Conservation (phyloP, 2,329 filamentous ascomycete species). For the Metarhizium sp. region DNA sequence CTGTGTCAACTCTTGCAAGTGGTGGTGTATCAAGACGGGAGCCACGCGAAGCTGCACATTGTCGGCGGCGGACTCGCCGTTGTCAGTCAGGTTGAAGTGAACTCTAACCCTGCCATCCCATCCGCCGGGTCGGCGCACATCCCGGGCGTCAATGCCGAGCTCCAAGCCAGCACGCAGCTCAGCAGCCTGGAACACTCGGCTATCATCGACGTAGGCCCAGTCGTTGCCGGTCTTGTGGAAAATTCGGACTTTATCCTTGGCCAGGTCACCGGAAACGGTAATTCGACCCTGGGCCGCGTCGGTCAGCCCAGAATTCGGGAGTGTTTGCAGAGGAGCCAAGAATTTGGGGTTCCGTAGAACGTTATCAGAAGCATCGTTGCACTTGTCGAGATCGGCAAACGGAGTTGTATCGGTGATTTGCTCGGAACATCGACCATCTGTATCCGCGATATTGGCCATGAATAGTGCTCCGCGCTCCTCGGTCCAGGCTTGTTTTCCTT, state of each 20-base stretch:
- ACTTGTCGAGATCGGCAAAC: conserved; percentile 19
- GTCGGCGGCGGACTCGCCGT: conserved; percentile 10
- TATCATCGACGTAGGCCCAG: conserved; percentile 16
- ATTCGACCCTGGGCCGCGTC: conserved; percentile 10
- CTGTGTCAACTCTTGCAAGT: no score
- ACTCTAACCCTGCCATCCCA: conserved; percentile 21
- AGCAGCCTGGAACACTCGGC: conserved; percentile 2
- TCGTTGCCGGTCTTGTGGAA: conserved; percentile 13
- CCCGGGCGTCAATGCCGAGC: conserved; percentile 11
- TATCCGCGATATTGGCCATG: conserved; percentile 26
- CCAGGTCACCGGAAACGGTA: conserved; percentile 1
- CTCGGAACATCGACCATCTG: conserved; percentile 18
- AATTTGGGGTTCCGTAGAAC: conserved; percentile 18
- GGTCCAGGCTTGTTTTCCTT: conserved; percentile 17
- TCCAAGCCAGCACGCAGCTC: conserved; percentile 19
- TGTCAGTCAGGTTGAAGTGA: conserved; percentile 19
- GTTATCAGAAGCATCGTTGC: conserved; percentile 27
- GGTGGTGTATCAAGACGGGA: conserved; percentile 14
- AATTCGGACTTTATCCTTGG: conserved; percentile 16
- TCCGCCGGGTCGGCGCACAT: conserved; percentile 11
- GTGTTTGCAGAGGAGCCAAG: conserved; percentile 21
- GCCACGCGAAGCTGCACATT: conserved; percentile 24
- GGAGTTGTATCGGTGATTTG: conserved; percentile 5
- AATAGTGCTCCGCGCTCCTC: conserved; percentile 20
- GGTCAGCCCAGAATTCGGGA: conserved; percentile 15